Evolutionary conservation across 768 basidiomycete species (phyloP).

Genomic region (Rhizopogon vinicolor): DNA sequence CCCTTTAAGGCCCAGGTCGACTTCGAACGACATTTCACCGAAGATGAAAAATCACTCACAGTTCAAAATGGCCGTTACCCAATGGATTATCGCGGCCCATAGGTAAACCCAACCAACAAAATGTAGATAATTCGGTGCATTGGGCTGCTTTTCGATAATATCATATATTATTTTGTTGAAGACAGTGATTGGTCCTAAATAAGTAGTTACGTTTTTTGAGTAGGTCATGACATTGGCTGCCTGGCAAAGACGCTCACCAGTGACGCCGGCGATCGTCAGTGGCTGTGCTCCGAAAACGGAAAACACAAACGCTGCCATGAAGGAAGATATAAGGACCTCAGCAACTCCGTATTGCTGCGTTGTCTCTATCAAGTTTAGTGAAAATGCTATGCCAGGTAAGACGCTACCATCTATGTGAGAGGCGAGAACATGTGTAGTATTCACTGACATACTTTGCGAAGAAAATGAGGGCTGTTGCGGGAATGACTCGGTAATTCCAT

Average conservation of each 20-base stretch:
- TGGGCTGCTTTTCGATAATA: constrained; percentile 52
- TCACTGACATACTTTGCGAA: constrained; percentile 64
- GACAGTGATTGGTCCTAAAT: constrained; percentile 81
- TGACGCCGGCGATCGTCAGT: constrained; percentile 88
- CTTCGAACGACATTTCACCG: background rate
- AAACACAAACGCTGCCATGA: constrained; percentile 88
- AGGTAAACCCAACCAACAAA: constrained; percentile 93
- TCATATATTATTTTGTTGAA: constrained; percentile 88
- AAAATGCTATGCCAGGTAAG: constrained; percentile 90
- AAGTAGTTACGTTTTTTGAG: constrained; percentile 4
- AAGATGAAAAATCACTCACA: constrained; percentile 38
- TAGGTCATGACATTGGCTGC: background rate
- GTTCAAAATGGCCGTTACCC: constrained; percentile 75
- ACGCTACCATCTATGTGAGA: constrained; percentile 39
- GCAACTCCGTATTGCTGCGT: constrained; percentile 86
- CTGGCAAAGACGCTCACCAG: constrained; percentile 37
- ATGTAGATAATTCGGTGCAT: constrained; percentile 73
- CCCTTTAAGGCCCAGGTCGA: constrained; percentile 36
- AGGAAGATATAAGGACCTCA: constrained; percentile 78
- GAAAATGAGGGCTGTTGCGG: constrained; percentile 81
- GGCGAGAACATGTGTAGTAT: background rate
- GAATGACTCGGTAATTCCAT: constrained; percentile 87
- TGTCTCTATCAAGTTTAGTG: constrained; percentile 87
- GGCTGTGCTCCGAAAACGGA: constrained; percentile 89
- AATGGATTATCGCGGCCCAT: constrained; percentile 85